Evolutionary conservation across 495 filamentous ascomycete species (phyloP).

Genomic region (Trichoderma parareesei): DNA sequence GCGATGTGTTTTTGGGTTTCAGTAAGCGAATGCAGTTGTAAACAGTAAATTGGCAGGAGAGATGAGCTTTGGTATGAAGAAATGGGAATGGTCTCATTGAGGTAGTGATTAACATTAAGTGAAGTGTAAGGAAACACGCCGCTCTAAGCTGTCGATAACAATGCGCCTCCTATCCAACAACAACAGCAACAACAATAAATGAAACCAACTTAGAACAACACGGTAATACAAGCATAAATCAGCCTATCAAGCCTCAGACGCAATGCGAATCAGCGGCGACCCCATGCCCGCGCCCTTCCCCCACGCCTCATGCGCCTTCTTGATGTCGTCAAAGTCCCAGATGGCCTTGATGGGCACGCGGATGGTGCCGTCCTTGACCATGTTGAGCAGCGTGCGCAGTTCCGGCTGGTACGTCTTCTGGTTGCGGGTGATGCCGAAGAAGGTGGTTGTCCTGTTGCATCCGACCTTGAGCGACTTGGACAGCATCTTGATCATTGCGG

Average conservation of each 20-base stretch:
- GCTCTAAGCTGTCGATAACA: too few species aligned
- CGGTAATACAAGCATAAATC: background rate
- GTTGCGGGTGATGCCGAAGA: slow-evolving; percentile 31
- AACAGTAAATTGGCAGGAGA: too few species aligned
- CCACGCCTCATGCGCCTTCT: slow-evolving; percentile 33
- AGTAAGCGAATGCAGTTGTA: too few species aligned
- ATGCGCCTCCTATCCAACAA: background rate
- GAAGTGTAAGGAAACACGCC: too few species aligned
- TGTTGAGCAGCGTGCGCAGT: slow-evolving; percentile 22
- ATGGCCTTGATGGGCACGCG: slow-evolving; percentile 32
- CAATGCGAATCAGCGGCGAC: slow-evolving; percentile 27
- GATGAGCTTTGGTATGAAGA: background rate
- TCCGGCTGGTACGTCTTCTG: slow-evolving; percentile 23
- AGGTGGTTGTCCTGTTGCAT: slow-evolving; percentile 22
- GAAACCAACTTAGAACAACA: background rate
- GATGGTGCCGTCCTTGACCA: slow-evolving; percentile 29
- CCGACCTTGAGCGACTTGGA: slow-evolving; percentile 19
- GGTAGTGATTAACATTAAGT: background rate
- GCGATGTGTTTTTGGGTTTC: too few species aligned
- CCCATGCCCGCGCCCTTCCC: slow-evolving; percentile 27
- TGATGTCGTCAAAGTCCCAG: slow-evolving; percentile 33
- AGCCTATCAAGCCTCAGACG: slow-evolving; percentile 10
- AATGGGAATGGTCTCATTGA: background rate
- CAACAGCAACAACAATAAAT: background rate
- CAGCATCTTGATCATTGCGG: slow-evolving; percentile 21